Base-by-base conservation (phyloP, 768 basidiomycete genomes). In the Paxillus ammoniavirescens region DNA sequence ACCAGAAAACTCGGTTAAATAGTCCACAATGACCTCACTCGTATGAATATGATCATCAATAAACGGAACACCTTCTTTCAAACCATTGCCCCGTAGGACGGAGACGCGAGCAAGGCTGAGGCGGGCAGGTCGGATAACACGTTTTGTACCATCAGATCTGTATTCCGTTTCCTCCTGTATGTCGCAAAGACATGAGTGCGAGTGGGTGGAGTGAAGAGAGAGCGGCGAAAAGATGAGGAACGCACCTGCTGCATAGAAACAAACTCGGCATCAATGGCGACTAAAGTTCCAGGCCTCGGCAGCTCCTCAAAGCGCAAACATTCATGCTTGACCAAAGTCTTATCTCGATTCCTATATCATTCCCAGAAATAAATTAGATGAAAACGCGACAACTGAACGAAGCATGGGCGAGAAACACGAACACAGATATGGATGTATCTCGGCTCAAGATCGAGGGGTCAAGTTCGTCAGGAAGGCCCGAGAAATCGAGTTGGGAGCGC, bases 41-140 rank as follows among this genome's bases (percentile, higher is more conserved):
- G 94, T 97, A 62, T 97, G 92, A 36, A 98, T 98, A 63, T 99
- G 91, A 63, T 99, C 97, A 61, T 98, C 97, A 60, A 99, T 97
- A 72, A 98, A 97, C 2, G 97, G 96, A 12, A 88, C 66, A 4
- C 91, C 91, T 63, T 89, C 83, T 55, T 84, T 84, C 0, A 77
- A 77, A 0, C 93, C 94, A 61, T 88, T 80, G 2, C 96, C 95
- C 10, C 97, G 82, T 42, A 98, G 70, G 14, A 96, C 95, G 3
- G 95, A 98, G 1, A 99, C 97, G 21, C 97, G 83, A 23, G 97
- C 96, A 7, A 99, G 77, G 52, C 93, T 92, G 63, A 95, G 82
- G 48, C 94, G 84, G 5, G 93, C 89, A 2, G 97, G 97, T 12
- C 94, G 83, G 28, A 98, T 75, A 35, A 98, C 87, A 62, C 91